Base-by-base conservation (phyloP, 2,329 filamentous ascomycete species). In the Fusarium robinianum region DNA sequence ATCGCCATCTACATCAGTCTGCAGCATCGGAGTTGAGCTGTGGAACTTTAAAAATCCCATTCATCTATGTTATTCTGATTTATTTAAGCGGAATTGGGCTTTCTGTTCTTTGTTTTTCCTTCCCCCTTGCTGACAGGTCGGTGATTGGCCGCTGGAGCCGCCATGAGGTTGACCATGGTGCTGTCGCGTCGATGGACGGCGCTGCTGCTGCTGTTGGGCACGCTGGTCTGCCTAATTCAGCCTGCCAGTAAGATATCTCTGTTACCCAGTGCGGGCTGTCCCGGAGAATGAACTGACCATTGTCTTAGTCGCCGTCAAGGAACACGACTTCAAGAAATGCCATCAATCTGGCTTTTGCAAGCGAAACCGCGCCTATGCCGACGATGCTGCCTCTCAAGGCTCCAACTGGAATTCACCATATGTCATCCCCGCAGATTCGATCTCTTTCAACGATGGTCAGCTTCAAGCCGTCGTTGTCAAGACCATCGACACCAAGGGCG, bases 311-410 rank as follows among this genome's bases (percentile, higher is more conserved):
- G 78, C 81, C 61, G 94, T 99, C 38, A 99, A 99, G 73, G 87
- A 96, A 66, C 84, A 96, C 62, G 91, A 95, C 68, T 99, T 97
- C 79, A 99, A 97, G 67, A 96, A 87, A 61, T 99, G 94, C 74
- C 75, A 87, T 57, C 92, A 99, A 67, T 94, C 92, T 5, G 94
- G 94, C 62, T 99, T 99, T 75, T 99, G 94, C 73, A 94, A 90
- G 67, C 88, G 94, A 55, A 97, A 97, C 72, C 84, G 94, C 67
- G 87, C 82, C 25, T 91, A 88, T 66, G 94, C 94, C 65, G 91
- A 97, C 70, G 75, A 80, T 53, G 90, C 84, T 51, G 71, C 80
- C 31, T 73, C 81, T 27, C 72, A 81, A 42, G 83, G 81, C 48
- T 77, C 81, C 7, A 75, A 77, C 18, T 96, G 90, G 87, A 75